Conservation (phyloP, 495 filamentous ascomycete genomes). For the Alectoria sarmentosa region DNA sequence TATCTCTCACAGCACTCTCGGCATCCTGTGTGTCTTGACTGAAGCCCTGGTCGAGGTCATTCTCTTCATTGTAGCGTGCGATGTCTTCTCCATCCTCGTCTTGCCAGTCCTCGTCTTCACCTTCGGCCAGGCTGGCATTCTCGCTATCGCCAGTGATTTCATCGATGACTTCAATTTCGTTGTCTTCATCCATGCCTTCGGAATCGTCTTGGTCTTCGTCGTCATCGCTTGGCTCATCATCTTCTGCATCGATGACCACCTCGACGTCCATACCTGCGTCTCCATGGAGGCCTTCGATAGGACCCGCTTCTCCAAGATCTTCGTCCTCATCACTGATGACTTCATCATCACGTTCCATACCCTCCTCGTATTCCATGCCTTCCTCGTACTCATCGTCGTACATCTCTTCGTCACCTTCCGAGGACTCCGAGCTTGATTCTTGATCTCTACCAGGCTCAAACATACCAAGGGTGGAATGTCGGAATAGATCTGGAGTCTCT, state of each 20-base stretch:
- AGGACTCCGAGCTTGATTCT: constrained; percentile 57
- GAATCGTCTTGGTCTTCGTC: constrained; percentile 51
- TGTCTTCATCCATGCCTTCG: constrained; percentile 48
- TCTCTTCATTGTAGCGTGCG: constrained; percentile 33
- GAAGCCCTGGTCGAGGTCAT: constrained; percentile 45
- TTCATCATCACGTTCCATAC: constrained; percentile 75
- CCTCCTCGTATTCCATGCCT: constrained; percentile 79
- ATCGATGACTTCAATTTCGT: constrained; percentile 51
- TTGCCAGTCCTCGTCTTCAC: constrained; percentile 54
- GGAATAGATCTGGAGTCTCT: constrained; percentile 94
- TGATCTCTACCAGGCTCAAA: constrained; percentile 78
- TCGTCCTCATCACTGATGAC: constrained; percentile 87
- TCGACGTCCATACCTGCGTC: constrained; percentile 72
- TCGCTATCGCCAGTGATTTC: constrained; percentile 58
- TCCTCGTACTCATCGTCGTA: constrained; percentile 64
- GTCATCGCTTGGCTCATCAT: constrained; percentile 54
- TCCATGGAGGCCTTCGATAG: constrained; percentile 77
- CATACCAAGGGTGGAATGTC: constrained; percentile 93
- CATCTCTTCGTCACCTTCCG: constrained; percentile 76
- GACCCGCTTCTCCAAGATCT: constrained; percentile 68
- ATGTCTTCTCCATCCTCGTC: constrained; percentile 52
- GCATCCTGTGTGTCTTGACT: constrained; percentile 17
- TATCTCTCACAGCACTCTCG: constrained; percentile 23
- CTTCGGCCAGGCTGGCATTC: constrained; percentile 53
- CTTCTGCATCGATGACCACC: constrained; percentile 71